Percentiles rank a stretch among this genome's conserved stretches.
phyloP scores from a whole-genome alignment of 345 rosid genomes.

The Lumnitzera racemosa region DNA sequence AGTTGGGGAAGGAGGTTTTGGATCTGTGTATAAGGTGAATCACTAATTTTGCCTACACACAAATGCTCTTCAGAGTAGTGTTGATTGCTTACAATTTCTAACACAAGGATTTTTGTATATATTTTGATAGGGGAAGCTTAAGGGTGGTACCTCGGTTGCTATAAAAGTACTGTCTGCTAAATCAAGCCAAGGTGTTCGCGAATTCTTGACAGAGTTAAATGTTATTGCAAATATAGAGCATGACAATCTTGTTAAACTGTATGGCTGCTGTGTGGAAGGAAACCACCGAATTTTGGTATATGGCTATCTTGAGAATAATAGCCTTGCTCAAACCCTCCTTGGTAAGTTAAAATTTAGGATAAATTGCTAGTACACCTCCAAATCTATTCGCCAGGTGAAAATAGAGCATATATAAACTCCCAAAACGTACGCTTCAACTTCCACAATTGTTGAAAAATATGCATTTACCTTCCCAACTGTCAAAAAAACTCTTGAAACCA shows the following conservation, averaged over 20 bases:
- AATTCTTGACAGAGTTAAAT: constrained; percentile 3
- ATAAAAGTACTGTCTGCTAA: constrained; percentile 3
- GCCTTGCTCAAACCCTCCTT: constrained; percentile 6
- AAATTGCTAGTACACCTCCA: not conserved
- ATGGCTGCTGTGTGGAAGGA: constrained; percentile 10
- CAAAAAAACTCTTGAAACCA: too few relatives aligned
- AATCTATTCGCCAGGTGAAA: not conserved
- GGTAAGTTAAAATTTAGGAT: not conserved
- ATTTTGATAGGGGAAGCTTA: constrained; percentile 1
- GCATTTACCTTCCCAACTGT: too few relatives aligned
- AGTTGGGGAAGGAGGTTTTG: constrained; percentile 11
- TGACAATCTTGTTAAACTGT: constrained; percentile 7
- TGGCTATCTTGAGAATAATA: constrained; percentile 1
- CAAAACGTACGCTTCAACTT: not conserved
- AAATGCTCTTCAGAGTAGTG: not conserved
- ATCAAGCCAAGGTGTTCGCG: constrained; percentile 3
- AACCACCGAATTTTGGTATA: constrained; percentile 7
- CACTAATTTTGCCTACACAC: not conserved
- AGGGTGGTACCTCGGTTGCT: constrained; percentile 1
- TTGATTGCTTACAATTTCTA: not conserved
- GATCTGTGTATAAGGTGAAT: constrained; percentile 6
- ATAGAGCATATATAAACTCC: not conserved
- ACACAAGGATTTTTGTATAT: not conserved
- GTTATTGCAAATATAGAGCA: constrained; percentile 4
- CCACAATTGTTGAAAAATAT: not conserved